Evolutionary conservation across 225 moss, liverwort and hornwort species (phyloP).

Genomic region (Asterella californica): DNA sequence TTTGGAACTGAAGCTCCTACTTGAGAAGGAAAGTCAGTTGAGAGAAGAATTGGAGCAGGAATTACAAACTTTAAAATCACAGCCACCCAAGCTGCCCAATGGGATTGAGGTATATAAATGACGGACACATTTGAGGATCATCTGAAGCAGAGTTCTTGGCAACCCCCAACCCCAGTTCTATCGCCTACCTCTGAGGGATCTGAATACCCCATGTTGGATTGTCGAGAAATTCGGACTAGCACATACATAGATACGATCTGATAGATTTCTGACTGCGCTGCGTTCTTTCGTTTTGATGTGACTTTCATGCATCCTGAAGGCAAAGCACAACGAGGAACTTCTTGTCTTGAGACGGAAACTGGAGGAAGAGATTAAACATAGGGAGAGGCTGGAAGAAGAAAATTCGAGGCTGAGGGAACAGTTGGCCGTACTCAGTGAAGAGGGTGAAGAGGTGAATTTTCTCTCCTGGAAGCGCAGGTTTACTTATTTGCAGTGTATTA

Average conservation of each 20-base stretch:
- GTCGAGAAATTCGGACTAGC: neutral
- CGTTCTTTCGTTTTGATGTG: neutral
- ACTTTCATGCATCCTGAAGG: neutral
- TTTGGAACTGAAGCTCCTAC: constrained; percentile 33
- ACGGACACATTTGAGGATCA: neutral
- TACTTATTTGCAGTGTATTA: neutral
- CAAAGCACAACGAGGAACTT: constrained; percentile 30
- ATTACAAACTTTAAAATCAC: constrained; percentile 28
- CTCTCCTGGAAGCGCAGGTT: neutral
- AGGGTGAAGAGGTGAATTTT: constrained; percentile 62
- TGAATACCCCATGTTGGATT: neutral
- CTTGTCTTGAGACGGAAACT: constrained; percentile 26
- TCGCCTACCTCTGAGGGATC: neutral
- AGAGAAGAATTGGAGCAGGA: constrained; percentile 37
- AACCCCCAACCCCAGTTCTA: neutral
- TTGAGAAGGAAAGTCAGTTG: constrained; percentile 41
- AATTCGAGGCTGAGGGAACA: constrained; percentile 64
- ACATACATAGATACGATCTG: neutral
- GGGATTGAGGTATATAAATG: constrained; percentile 28
- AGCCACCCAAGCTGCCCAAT: constrained; percentile 33
- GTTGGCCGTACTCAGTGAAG: constrained; percentile 52
- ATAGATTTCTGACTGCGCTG: neutral
- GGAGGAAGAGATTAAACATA: constrained; percentile 53
- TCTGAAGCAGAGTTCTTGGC: constrained; percentile 1
- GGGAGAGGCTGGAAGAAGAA: constrained; percentile 80